phyloP scores from a whole-genome alignment of 257 asterid species.

The Nicotiana noctiflora region DNA sequence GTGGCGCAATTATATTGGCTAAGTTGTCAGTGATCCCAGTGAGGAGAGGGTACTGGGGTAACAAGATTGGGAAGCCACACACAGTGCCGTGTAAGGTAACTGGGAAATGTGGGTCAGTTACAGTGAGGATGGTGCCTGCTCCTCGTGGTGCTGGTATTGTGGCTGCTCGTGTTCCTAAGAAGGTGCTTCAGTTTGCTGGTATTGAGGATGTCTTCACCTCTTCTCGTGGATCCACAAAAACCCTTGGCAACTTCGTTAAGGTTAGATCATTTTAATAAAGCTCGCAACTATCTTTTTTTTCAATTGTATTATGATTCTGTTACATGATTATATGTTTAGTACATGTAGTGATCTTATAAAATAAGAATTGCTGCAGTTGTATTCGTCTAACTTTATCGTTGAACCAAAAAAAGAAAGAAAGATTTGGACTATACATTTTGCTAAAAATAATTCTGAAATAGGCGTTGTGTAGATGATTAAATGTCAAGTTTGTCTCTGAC shows the following conservation, averaged over 20 bases:
- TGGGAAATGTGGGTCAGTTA: conserved; percentile 84
- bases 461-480: background rate
- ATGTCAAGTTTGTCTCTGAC: background rate
- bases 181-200: conserved; percentile 89
- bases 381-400: background rate
- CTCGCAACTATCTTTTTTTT: background rate
- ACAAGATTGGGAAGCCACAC: conserved; percentile 81
- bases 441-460: background rate
- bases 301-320: no score
- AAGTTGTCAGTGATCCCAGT: conserved; percentile 73
- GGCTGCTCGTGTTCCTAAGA: conserved; percentile 87
- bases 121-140: conserved; percentile 91
- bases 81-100: conserved; percentile 93
- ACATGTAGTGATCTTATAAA: background rate
- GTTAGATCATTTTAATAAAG: conserved; percentile 11
- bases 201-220: conserved; percentile 82
- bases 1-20: conserved; percentile 76
- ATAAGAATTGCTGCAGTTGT: background rate
- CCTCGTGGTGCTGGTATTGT: no score
- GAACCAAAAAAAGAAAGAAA: background rate
- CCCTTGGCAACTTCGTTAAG: conserved; percentile 90
- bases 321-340: background rate
- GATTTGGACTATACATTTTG: background rate
- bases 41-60: conserved; percentile 93
- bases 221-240: conserved; percentile 87